Base-by-base conservation (phyloP, 169 alveolate species). In the Pseudocohnilembus persalinus region DNA sequence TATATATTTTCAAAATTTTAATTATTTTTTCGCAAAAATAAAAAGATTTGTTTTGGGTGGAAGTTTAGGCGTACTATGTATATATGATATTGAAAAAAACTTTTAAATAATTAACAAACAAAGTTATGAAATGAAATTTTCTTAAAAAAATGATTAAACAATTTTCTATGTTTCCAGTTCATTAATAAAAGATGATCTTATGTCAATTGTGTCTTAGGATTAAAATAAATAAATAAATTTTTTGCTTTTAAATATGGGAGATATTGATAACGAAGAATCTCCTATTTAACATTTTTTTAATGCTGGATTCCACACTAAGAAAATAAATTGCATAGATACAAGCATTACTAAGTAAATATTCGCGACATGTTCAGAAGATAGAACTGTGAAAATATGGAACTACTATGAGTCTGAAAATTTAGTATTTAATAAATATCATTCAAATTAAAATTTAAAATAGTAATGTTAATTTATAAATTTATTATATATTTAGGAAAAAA, bases 301-400 rank as follows among this genome's bases (percentile, higher is more conserved):
- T 63, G 87, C 90, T 1, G 90, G 90, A 4, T 86, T 86, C 68
- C 90, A 86, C 68, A 80, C 77, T 29, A 86, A 86, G 74, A 80
- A 83, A 74, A 83, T 86, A 0, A 86, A 86, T 75, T 63, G 87
- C 26, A 86, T 86, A 4, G 49, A 85, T 0, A 83, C 83, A 34
- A 65, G 87, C 31, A 86, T 80, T 35, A 86, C 83, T 20, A 86
- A 86, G 34, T 68, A 86, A 33, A 79, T 86, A 0, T 86, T 86
- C 31, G 90, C 84, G n/a, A 86, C 90, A 6, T 86, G 90, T 72
- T 86, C 90, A 6, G 90, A 86, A 75, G 90, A 86, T 81, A 80
- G 80, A 32, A 80, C 90, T 27, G 90, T 86, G 16, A 86, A 86
- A 76, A 86, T 86, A 29, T 86, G 90, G 90, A 86, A 86, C 63